Conservation (phyloP, 306 rosid genomes). For the Hippophae gyantsensis region DNA sequence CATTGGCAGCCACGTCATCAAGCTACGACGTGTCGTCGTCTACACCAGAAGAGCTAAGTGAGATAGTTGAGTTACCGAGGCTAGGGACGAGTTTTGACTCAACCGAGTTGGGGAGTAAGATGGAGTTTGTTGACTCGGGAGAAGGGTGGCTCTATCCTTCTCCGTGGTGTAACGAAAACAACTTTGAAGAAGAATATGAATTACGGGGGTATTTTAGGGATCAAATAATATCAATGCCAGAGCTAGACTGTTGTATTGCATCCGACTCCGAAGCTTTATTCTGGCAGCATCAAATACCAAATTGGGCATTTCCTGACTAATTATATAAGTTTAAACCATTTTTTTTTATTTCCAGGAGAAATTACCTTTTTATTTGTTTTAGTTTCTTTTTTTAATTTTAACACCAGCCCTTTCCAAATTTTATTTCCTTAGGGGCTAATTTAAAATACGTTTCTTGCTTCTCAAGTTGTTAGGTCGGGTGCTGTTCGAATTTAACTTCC, state of each 20-base stretch:
- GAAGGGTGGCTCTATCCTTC: slow-evolving; percentile 33
- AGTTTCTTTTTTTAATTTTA: neutral
- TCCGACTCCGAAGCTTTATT: slow-evolving; percentile 21
- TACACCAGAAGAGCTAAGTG: slow-evolving; percentile 60
- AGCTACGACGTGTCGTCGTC: slow-evolving; percentile 11
- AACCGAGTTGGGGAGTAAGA: slow-evolving; percentile 20
- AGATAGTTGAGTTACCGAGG: slow-evolving; percentile 62
- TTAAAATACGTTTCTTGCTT: slow-evolving; percentile 24
- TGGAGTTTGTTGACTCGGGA: slow-evolving; percentile 25
- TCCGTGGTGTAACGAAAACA: slow-evolving; percentile 12
- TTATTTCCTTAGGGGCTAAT: slow-evolving; percentile 8
- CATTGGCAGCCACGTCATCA: slow-evolving; percentile 15
- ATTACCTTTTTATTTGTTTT: neutral
- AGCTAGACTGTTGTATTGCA: slow-evolving; percentile 16
- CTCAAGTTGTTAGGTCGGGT: slow-evolving; percentile 10
- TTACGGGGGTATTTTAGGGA: slow-evolving; percentile 19
- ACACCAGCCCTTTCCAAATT: neutral
- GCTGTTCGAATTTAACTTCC: neutral
- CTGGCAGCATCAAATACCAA: slow-evolving; percentile 33
- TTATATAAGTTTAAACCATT: neutral
- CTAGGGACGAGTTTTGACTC: slow-evolving; percentile 42
- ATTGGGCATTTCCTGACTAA: neutral
- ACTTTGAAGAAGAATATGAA: slow-evolving; percentile 18
- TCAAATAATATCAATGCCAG: slow-evolving; percentile 18
- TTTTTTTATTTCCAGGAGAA: neutral